These are phyloP conservation scores for Phytophthora cactorum DNA, from an alignment of 352 stramenopile genomes.

Conservation along the genomic window DNA sequence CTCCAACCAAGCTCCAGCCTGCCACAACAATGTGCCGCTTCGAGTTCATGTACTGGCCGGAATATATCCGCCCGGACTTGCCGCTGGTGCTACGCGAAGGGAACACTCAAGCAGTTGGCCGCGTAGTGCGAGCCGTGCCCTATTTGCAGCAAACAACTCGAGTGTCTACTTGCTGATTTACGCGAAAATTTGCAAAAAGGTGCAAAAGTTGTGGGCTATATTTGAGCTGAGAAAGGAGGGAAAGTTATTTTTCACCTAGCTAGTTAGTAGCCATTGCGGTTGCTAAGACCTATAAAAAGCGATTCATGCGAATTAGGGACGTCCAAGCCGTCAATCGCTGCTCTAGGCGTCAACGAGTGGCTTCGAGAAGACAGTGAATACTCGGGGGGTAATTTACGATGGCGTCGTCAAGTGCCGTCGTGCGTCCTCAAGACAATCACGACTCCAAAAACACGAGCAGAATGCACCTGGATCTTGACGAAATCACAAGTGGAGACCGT, in stretches of 20 bases:
- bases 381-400: constrained; percentile 5
- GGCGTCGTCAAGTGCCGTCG: constrained; percentile 8
- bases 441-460: constrained; percentile 4
- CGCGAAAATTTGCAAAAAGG: not conserved
- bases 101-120: constrained; percentile 70
- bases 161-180: constrained; percentile 55
- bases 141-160: constrained; percentile 46
- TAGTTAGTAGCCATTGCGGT: not conserved
- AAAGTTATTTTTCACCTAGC: no score
- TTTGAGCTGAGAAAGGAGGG: no score
- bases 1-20: constrained; percentile 22
- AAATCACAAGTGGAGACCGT: constrained; percentile 13
- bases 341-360: no score
- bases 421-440: not conserved
- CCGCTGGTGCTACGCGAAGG: constrained; percentile 78
- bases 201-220: no score
- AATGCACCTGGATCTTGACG: constrained; percentile 42
- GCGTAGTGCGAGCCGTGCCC: constrained; percentile 69
- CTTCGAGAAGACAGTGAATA: not conserved
- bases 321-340: no score
- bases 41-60: constrained; percentile 88
- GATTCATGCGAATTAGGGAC: no score
- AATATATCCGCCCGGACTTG: constrained; percentile 82
- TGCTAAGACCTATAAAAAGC: not conserved
- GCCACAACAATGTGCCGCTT: constrained; percentile 72